Evolutionary conservation across 176 grass and related monocot species (phyloP).

Genomic region (Pontederia paniculata): DNA sequence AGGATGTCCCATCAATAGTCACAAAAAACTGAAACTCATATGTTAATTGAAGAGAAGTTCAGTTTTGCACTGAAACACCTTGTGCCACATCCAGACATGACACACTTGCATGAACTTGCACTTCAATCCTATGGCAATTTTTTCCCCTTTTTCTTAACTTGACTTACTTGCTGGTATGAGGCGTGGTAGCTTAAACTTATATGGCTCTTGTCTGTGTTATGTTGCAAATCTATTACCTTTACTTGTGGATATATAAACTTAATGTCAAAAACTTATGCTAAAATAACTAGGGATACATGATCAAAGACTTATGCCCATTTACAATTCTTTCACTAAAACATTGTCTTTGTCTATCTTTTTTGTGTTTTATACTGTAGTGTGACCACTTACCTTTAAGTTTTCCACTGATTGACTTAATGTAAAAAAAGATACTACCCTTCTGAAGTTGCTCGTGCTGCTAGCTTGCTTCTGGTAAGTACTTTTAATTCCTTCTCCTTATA

Average conservation of each 20-base stretch:
- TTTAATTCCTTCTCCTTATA: not conserved
- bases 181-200: too few species aligned
- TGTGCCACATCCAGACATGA: too few species aligned
- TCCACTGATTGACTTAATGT: conserved; percentile 41
- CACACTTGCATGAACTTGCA: too few species aligned
- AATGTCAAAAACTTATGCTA: not conserved
- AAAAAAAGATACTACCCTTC: conserved; percentile 85
- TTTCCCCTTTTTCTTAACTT: too few species aligned
- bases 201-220: too few species aligned
- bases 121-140: too few species aligned
- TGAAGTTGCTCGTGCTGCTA: conserved; percentile 68
- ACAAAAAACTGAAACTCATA: too few species aligned
- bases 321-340: not conserved
- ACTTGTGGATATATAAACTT: not conserved
- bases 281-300: not conserved
- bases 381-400: not conserved
- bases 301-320: not conserved
- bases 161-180: too few species aligned
- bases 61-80: too few species aligned
- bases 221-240: too few species aligned
- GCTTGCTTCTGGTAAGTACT: conserved; percentile 61
- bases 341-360: not conserved
- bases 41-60: too few species aligned
- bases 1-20: too few species aligned
- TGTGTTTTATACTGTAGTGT: conserved; percentile 5